Evolutionary conservation across 129 eudicot genomes (phyloP).

Genomic region (Silybum marianum): DNA sequence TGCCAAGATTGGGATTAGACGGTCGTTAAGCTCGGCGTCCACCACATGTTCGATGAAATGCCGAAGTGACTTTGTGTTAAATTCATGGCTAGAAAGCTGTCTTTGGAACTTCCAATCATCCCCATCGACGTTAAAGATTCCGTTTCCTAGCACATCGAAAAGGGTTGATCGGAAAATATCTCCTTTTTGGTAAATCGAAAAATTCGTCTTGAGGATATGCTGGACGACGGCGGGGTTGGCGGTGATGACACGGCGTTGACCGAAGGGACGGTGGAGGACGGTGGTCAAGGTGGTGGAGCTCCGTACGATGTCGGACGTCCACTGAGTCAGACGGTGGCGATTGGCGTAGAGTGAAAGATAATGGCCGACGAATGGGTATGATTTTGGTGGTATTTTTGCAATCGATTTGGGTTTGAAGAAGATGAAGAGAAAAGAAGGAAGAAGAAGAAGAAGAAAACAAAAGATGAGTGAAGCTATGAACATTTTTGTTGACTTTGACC

Average conservation of each 20-base stretch:
- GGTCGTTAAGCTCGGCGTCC: slow-evolving; percentile 51
- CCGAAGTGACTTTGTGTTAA: slow-evolving; percentile 60
- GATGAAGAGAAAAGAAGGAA: slow-evolving; percentile 16
- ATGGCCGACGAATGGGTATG: slow-evolving; percentile 51
- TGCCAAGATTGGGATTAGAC: slow-evolving; percentile 45
- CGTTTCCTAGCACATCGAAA: slow-evolving; percentile 63
- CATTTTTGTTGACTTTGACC: slow-evolving; percentile 16
- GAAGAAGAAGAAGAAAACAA: slow-evolving; percentile 24
- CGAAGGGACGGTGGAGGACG: slow-evolving; percentile 50
- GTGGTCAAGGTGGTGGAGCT: slow-evolving; percentile 39
- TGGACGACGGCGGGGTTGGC: slow-evolving; percentile 56
- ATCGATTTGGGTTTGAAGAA: slow-evolving; percentile 15
- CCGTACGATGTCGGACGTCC: slow-evolving; percentile 41
- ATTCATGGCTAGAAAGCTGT: slow-evolving; percentile 62
- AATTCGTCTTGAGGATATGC: slow-evolving; percentile 54
- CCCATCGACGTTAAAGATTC: slow-evolving; percentile 60
- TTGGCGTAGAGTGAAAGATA: slow-evolving; percentile 36
- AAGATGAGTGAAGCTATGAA: slow-evolving; percentile 29
- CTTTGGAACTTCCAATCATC: slow-evolving; percentile 37
- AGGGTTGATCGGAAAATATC: slow-evolving; percentile 12
- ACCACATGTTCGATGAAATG: slow-evolving; percentile 69
- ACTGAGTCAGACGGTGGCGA: slow-evolving; percentile 36
- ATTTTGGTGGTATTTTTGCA: slow-evolving; percentile 17
- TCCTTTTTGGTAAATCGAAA: slow-evolving; percentile 52
- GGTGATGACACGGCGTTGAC: slow-evolving; percentile 47